A percentile compares a stretch with the other conserved stretches of the same genome.
Evolutionary conservation across 2,329 filamentous ascomycete genomes (phyloP).

Genomic region (Xylaria sp.): DNA sequence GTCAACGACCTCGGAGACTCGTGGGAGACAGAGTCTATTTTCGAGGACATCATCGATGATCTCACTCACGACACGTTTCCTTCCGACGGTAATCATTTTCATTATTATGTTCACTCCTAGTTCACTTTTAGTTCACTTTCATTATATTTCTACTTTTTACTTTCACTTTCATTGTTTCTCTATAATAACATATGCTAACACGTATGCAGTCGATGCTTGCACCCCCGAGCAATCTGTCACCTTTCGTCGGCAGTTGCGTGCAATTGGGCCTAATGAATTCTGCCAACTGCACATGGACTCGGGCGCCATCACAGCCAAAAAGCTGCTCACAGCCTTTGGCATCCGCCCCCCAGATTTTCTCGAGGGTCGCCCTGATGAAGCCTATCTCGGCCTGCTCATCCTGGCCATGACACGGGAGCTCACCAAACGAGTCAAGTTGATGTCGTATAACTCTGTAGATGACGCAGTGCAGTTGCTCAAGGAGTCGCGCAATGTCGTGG

Average conservation of each 20-base stretch:
- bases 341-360: constrained; percentile 76
- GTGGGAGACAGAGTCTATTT: constrained; percentile 54
- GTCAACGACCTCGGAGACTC: constrained; percentile 36
- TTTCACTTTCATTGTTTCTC: not conserved
- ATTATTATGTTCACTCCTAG: no score
- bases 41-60: constrained; percentile 53
- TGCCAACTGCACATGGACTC: constrained; percentile 72
- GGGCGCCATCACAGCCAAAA: constrained; percentile 75
- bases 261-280: constrained; percentile 79
- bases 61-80: constrained; percentile 49
- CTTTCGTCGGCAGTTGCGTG: constrained; percentile 73
- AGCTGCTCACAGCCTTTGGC: constrained; percentile 85
- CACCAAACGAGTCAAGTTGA: constrained; percentile 78
- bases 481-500: constrained; percentile 81
- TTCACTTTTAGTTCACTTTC: not conserved
- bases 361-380: constrained; percentile 72
- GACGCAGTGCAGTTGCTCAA: constrained; percentile 82
- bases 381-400: constrained; percentile 76
- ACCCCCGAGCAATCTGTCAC: constrained; percentile 68
- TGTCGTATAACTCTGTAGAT: constrained; percentile 81
- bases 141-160: constrained; percentile 12
- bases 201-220: constrained; percentile 38
- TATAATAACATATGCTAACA: constrained; percentile 23
- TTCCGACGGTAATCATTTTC: constrained; percentile 39
- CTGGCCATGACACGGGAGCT: constrained; percentile 81